Conservation (phyloP, 2,329 filamentous ascomycete species). For the Aureobasidium sp. region DNA sequence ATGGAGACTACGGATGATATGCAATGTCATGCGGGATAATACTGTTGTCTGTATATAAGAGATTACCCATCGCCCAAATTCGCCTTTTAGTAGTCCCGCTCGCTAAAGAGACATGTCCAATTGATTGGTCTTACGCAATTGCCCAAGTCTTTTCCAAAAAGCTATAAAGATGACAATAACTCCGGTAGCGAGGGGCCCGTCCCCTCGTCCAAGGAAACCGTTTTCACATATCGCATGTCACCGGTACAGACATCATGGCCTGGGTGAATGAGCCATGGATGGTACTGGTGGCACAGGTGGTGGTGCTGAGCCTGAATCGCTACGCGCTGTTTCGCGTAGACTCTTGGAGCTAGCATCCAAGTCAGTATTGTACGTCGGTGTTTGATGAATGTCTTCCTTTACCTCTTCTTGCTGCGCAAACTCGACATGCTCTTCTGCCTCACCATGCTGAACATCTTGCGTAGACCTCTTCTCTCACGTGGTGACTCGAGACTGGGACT, state of each 20-base stretch:
- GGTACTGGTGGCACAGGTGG: slow-evolving; percentile 2
- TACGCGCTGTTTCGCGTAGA: not conserved
- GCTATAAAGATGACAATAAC: not conserved
- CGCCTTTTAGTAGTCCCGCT: not conserved
- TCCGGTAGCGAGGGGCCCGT: not conserved
- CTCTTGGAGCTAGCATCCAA: not conserved
- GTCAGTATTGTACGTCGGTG: not conserved
- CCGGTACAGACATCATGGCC: not conserved
- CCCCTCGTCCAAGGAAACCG: not conserved
- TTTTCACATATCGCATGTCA: not conserved
- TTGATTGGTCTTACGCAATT: not conserved
- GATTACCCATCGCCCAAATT: not conserved
- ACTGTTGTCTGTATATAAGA: not conserved
- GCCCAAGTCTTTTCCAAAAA: not conserved
- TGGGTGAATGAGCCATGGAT: not conserved
- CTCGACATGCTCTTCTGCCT: slow-evolving; percentile 9
- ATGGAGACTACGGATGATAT: not conserved
- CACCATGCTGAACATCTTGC: slow-evolving; percentile 7
- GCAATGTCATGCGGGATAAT: not conserved
- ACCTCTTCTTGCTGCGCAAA: slow-evolving; percentile 9
- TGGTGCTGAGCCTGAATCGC: slow-evolving; percentile 2
- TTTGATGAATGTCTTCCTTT: not conserved
- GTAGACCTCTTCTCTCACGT: not conserved
- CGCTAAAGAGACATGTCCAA: not conserved
- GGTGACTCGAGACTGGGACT: slow-evolving; percentile 7